phyloP scores from a whole-genome alignment of 2,329 filamentous ascomycete genomes.

The Pseudogymnoascus sp. region DNA sequence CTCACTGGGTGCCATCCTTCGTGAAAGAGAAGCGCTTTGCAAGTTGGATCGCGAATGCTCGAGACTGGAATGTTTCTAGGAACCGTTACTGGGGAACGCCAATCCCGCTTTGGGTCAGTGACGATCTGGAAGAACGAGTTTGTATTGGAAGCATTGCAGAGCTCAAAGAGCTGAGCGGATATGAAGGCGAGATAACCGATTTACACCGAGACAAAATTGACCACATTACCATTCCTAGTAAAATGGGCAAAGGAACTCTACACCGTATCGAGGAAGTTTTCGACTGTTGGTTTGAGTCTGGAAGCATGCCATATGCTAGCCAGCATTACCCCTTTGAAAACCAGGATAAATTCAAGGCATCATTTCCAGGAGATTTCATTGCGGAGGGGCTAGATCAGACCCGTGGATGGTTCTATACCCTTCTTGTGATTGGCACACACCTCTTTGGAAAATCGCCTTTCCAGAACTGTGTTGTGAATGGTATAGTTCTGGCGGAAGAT shows the following conservation, averaged over 20 bases:
- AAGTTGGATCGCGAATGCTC: slow-evolving; percentile 85
- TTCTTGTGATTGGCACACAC: slow-evolving; percentile 82
- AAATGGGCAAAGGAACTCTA: slow-evolving; percentile 77
- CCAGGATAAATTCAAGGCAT: slow-evolving; percentile 69
- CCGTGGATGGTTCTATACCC: slow-evolving; percentile 93
- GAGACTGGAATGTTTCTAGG: slow-evolving; percentile 91
- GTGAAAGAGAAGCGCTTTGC: slow-evolving; percentile 89
- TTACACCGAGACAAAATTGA: slow-evolving; percentile 92
- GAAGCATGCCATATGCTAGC: slow-evolving; percentile 89
- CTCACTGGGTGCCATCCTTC: slow-evolving; percentile 84
- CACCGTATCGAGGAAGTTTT: slow-evolving; percentile 83
- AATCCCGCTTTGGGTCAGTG: slow-evolving; percentile 85
- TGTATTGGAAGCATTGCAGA: slow-evolving; percentile 82
- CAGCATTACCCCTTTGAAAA: slow-evolving; percentile 92
- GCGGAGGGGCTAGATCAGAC: slow-evolving; percentile 92
- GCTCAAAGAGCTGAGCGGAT: slow-evolving; percentile 80
- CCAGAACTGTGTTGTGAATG: slow-evolving; percentile 94
- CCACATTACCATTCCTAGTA: slow-evolving; percentile 87
- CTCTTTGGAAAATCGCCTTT: slow-evolving; percentile 81
- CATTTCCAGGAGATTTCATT: slow-evolving; percentile 90
- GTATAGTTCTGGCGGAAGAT: slow-evolving; percentile 87
- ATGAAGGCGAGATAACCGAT: slow-evolving; percentile 73
- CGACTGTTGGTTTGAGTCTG: slow-evolving; percentile 96
- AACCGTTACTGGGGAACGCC: slow-evolving; percentile 96
- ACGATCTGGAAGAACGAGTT: slow-evolving; percentile 79